Base-by-base conservation (phyloP, 164 flowering plant genomes). In the Chimonanthus praecox region DNA sequence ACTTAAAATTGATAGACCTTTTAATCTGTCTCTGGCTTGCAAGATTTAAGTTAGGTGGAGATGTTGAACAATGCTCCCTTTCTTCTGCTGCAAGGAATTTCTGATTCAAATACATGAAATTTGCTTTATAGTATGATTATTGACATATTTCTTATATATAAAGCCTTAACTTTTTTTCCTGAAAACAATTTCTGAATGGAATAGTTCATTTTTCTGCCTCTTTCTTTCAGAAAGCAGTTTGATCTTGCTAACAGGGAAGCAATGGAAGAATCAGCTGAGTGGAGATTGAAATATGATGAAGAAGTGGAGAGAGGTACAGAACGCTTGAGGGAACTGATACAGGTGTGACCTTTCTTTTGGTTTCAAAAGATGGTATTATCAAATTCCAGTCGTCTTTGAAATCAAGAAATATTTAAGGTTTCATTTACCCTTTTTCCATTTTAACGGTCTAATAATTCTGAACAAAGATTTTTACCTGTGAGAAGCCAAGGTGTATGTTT, bases 181-280 rank as follows among this genome's bases (percentile, higher is more conserved):
- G 33, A 33, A 33, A 33, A 33, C 1, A 1, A 33, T 33, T 33
- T 33, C 33, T 33, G 33, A 33, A 33, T 33, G 33, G 33, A 33
- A 33, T 33, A 33, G 33, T 33, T 33, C 16, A 50, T 70, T 33
- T 33, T 21, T 16, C 33, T 72, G 33, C 69, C 61, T 47, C 43
- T 33, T 11, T 75, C 61, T 70, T 83, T 85, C 80, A 92, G 97
- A 76, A 78, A 77, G 71, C 88, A 94, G 79, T 94, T 94, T 78
- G 99, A 94, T 85, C 87, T 90, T 64, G 98, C 98, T 54, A 88
- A 86, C 72, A 84, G 78, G 79, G 96, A 94, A 76, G 99, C 99
- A 63, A 81, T 91, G 94, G 99, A 94, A 80, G 99, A 94, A 87
- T 90, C 97, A 74, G 97, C 99, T 21, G 96, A 91, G 72, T 94